These are phyloP conservation scores for Pichia occidentalis DNA, from an alignment of 805 yeast genomes.

Conservation along the genomic window DNA sequence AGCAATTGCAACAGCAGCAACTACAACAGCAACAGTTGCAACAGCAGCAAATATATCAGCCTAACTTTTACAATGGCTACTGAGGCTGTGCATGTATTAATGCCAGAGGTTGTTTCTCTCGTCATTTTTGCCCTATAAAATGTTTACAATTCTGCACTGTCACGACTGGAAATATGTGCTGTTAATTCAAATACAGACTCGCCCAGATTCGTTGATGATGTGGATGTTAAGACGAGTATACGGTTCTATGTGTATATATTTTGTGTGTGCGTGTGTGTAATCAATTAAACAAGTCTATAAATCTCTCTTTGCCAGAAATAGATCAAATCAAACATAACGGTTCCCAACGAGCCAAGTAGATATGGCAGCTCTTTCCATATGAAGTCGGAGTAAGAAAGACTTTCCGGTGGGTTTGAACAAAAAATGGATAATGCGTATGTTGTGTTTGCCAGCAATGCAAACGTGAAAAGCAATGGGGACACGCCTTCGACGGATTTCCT, in stretches of 20 bases:
- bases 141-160: no score
- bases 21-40: constrained; percentile 5
- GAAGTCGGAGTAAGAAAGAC: constrained; percentile 38
- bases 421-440: constrained; percentile 73
- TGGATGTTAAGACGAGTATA: no score
- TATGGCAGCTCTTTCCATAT: constrained; percentile 71
- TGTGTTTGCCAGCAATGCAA: constrained; percentile 73
- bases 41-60: constrained; percentile 10
- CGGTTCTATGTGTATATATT: no score
- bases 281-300: constrained; percentile 11
- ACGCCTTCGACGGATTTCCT: constrained; percentile 84
- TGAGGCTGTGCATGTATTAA: no score
- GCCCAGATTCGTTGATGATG: no score
- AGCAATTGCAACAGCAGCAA: constrained; percentile 13
- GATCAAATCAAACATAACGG: constrained; percentile 66
- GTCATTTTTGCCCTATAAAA: no score
- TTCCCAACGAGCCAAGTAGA: constrained; percentile 79
- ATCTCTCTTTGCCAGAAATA: constrained; percentile 55
- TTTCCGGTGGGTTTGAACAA: constrained; percentile 49
- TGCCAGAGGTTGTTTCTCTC: no score
- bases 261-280: constrained; percentile 3
- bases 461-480: constrained; percentile 69
- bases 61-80: constrained; percentile 4
- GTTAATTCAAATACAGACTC: no score
- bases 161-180: no score